Percentiles rank a stretch among this genome's conserved stretches.
Evolutionary conservation across 495 filamentous ascomycete genomes (phyloP).

Genomic region (Podospora bellae-mahoneyi): DNA sequence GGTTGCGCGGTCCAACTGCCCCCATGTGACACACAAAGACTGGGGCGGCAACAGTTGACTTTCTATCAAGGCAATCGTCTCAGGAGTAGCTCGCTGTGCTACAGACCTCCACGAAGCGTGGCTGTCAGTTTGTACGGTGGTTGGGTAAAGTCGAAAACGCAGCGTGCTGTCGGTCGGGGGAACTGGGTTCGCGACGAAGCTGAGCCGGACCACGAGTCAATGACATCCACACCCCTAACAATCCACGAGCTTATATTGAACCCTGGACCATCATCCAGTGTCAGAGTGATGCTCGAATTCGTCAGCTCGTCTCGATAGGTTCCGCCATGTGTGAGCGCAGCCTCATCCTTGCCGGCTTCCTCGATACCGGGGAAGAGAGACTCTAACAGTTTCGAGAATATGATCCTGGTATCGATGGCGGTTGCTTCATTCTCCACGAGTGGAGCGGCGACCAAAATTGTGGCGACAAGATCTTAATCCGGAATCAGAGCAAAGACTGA

Average conservation of each 20-base stretch:
- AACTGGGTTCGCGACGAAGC: slow-evolving; percentile 10
- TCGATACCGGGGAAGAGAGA: slow-evolving; percentile 46
- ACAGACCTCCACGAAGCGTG: slow-evolving; percentile 33
- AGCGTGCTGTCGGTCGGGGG: slow-evolving; percentile 16
- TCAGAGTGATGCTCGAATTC: slow-evolving; percentile 45
- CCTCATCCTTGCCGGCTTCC: slow-evolving; percentile 43
- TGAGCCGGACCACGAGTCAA: slow-evolving; percentile 18
- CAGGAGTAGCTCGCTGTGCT: slow-evolving; percentile 24
- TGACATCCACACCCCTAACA: slow-evolving; percentile 41
- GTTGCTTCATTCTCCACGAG: slow-evolving; percentile 19
- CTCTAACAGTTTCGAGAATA: slow-evolving; percentile 37
- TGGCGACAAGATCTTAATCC: slow-evolving; percentile 52
- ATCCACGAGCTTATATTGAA: slow-evolving; percentile 41
- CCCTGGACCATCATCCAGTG: slow-evolving; percentile 42
- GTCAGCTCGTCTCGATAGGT: slow-evolving; percentile 33
- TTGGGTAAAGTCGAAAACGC: slow-evolving; percentile 31
- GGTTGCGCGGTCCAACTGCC: slow-evolving; percentile 32
- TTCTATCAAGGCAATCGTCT: slow-evolving; percentile 27
- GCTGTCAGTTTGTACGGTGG: slow-evolving; percentile 22
- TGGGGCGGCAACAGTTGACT: slow-evolving; percentile 27
- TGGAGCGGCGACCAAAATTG: slow-evolving; percentile 43
- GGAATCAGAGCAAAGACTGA: slow-evolving; percentile 46
- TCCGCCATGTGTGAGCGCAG: slow-evolving; percentile 35
- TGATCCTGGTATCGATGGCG: slow-evolving; percentile 20
- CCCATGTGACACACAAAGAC: slow-evolving; percentile 34